Base-by-base conservation (phyloP, 2,329 filamentous ascomycete species). In the Curvularia hawaiiensis region DNA sequence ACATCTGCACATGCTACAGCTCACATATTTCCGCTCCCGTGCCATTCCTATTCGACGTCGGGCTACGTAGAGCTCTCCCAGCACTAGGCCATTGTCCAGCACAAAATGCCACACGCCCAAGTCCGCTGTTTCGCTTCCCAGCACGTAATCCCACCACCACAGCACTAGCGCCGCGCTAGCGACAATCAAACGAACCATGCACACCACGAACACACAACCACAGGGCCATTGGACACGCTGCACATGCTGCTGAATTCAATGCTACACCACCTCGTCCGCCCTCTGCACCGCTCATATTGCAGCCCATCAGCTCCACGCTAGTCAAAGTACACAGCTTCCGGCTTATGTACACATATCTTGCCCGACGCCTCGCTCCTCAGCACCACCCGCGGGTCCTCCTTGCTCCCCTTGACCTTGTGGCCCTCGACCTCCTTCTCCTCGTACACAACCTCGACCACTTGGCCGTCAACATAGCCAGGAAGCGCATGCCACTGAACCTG, bases 311-410 rank as follows among this genome's bases (percentile, higher is more conserved):
- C 44, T 35, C 30, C 12, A 30, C 39, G 24, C 52, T 68, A 77
- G 46, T 78, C 78, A 58, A 79, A 80, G 58, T 75, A 79, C 50
- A 78, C 76, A 31, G 72, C 75, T 20, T 79, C 76, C 3, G 78
- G 75, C 67, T 79, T 79, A 51, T 80, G 78, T 49, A 80, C 77
- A 31, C 71, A 75, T 28, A 77, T 71, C 68, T 79, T 79, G 11
- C 76, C 77, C 38, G 72, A 75, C 48, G 66, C 69, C 10, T 66
- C 72, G 47, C 70, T 77, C 64, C 73, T 78, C 57, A 80, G 58
- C 18, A 80, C 77, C 44, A 80, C 66, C 60, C 73, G 73, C 4
- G 79, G 78, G 63, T 80, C 79, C 41, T 78, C 72, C 53, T 78
- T 74, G 41, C 71, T 77, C 1, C 70, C 78, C 64, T 80, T 78